A percentile compares a stretch with the other conserved stretches of the same genome.
Evolutionary conservation across 2,329 filamentous ascomycete genomes (phyloP).

Genomic region (Penicillium expansum): DNA sequence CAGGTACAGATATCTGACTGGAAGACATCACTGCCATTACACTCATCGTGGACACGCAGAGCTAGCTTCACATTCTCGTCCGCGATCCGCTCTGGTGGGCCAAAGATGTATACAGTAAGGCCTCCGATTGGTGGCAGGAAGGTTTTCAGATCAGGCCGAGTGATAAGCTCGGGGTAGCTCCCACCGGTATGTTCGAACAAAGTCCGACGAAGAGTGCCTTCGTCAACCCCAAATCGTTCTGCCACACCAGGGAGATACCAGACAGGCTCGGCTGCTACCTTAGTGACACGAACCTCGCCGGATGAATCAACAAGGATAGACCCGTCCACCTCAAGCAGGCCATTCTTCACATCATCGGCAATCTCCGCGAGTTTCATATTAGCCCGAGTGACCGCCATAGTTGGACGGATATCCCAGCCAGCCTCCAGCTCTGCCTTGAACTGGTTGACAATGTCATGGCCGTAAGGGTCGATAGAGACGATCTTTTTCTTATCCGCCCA

Average conservation of each 20-base stretch:
- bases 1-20: constrained; percentile 98
- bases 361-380: constrained; percentile 98
- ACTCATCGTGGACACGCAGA: constrained; percentile 81
- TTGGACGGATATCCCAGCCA: constrained; percentile 72
- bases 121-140: constrained; percentile 96
- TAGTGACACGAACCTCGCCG: constrained; percentile 90
- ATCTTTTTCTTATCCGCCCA: constrained; percentile 93
- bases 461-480: constrained; percentile 93
- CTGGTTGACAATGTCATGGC: constrained; percentile 80
- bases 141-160: constrained; percentile 87
- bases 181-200: constrained; percentile 95
- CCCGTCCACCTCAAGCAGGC: constrained; percentile 74
- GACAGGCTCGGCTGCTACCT: constrained; percentile 93
- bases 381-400: constrained; percentile 86
- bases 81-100: constrained; percentile 89
- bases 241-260: constrained; percentile 87
- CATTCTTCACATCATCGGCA: constrained; percentile 77
- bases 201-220: constrained; percentile 78
- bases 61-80: constrained; percentile 78
- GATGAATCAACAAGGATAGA: constrained; percentile 83
- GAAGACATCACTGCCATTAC: constrained; percentile 96
- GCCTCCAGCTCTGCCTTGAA: constrained; percentile 74
- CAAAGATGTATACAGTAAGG: constrained; percentile 94
- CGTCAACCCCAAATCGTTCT: constrained; percentile 87
- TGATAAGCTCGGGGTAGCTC: constrained; percentile 95